A percentile compares a stretch with the other conserved stretches of the same genome.
Evolutionary conservation across 2,329 filamentous ascomycete species (phyloP).

Genomic region (Trichoderma guizhouense): DNA sequence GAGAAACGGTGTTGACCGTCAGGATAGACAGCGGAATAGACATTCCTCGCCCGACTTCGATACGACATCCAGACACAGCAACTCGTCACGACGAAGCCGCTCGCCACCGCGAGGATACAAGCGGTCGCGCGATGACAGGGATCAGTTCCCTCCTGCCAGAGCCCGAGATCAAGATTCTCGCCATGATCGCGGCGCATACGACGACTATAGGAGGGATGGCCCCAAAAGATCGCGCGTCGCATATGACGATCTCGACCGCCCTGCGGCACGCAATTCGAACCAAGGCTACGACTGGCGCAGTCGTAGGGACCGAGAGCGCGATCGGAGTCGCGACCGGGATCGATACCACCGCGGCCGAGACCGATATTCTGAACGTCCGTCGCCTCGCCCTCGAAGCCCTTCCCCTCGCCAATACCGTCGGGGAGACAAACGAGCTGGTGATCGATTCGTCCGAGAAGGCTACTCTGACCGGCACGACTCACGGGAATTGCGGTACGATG

Average conservation of each 20-base stretch:
- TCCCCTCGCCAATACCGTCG: constrained; percentile 45
- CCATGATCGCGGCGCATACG: constrained; percentile 60
- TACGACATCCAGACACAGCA: constrained; percentile 41
- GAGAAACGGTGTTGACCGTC: constrained; percentile 87
- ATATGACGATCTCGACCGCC: constrained; percentile 58
- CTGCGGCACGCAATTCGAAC: constrained; percentile 39
- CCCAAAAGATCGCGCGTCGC: constrained; percentile 46
- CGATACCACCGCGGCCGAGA: constrained; percentile 38
- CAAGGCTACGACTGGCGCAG: constrained; percentile 52
- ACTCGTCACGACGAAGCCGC: constrained; percentile 46
- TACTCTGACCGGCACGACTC: constrained; percentile 27
- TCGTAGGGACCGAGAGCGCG: constrained; percentile 36
- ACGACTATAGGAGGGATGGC: constrained; percentile 50
- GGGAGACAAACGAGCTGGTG: constrained; percentile 35
- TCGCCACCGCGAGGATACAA: constrained; percentile 68
- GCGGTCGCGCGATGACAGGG: constrained; percentile 61
- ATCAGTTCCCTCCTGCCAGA: constrained; percentile 50
- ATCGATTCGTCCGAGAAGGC: constrained; percentile 33
- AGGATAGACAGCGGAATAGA: constrained; percentile 72
- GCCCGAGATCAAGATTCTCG: constrained; percentile 49
- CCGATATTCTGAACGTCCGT: constrained; percentile 50
- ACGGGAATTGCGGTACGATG: constrained; percentile 39
- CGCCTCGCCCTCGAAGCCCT: constrained; percentile 51
- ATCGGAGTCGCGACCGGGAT: constrained; percentile 29
- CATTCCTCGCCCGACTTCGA: constrained; percentile 56